Conservation (phyloP, 148 eudicot genomes). For the Vaccinium darrowii region DNA sequence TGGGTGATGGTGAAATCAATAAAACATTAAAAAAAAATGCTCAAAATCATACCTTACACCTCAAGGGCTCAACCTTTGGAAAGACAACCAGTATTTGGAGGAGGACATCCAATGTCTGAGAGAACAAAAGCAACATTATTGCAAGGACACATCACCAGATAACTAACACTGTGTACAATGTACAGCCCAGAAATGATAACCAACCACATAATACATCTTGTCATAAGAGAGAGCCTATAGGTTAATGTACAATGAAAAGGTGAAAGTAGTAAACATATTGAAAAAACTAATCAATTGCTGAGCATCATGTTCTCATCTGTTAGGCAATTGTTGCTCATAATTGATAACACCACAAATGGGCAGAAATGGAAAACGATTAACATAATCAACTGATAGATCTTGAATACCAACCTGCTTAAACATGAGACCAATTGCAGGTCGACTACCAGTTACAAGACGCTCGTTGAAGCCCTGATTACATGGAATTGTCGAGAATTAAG, state of each 20-base stretch:
- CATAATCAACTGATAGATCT: background rate
- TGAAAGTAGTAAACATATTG: background rate
- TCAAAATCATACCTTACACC: slow-evolving; percentile 66
- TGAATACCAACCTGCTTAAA: slow-evolving; percentile 77
- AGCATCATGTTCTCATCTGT: background rate
- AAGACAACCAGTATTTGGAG: slow-evolving; percentile 72
- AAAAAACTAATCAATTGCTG: background rate
- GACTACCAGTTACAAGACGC: slow-evolving; percentile 87
- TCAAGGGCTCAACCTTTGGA: slow-evolving; percentile 80
- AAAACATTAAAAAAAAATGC: slow-evolving; percentile 7
- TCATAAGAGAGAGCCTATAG: background rate
- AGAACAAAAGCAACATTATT: slow-evolving; percentile 16
- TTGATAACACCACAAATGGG: background rate
- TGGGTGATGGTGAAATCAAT: slow-evolving; percentile 10
- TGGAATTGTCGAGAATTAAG: background rate
- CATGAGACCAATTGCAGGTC: slow-evolving; percentile 95
- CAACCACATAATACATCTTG: background rate
- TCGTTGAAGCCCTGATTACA: slow-evolving; percentile 83
- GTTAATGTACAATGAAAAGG: background rate
- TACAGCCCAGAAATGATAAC: background rate
- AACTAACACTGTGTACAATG: background rate
- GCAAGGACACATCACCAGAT: slow-evolving; percentile 5
- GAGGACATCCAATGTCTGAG: slow-evolving; percentile 87
- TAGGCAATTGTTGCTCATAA: background rate
- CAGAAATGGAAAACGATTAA: background rate